Conservation (phyloP, 495 filamentous ascomycete species). For the Tirmania nivea region DNA sequence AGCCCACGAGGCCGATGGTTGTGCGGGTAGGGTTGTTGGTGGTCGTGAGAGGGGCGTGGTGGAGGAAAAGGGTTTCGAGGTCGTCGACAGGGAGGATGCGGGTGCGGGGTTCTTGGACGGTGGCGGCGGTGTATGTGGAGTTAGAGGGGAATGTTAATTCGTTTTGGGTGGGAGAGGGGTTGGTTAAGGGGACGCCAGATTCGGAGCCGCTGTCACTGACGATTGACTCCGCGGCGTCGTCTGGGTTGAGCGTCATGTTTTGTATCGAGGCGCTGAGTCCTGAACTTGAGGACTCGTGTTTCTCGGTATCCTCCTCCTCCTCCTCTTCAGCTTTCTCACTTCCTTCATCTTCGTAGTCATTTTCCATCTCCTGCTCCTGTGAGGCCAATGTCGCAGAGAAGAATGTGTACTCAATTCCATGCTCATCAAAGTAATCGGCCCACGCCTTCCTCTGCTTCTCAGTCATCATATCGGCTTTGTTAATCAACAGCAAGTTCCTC, state of each 20-base stretch:
- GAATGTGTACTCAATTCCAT: slow-evolving; percentile 71
- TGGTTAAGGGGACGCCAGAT: slow-evolving; percentile 21
- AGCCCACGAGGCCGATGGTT: slow-evolving; percentile 84
- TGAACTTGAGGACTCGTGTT: not conserved
- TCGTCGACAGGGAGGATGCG: slow-evolving; percentile 81
- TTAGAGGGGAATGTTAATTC: slow-evolving; percentile 68
- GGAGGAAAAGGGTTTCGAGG: slow-evolving; percentile 68
- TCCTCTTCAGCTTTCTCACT: slow-evolving; percentile 29
- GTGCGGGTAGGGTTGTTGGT: slow-evolving; percentile 39
- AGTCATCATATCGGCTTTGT: slow-evolving; percentile 99
- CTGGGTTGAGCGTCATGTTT: not conserved
- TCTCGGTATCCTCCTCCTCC: slow-evolving; percentile 7
- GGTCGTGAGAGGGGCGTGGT: slow-evolving; percentile 38
- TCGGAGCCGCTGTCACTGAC: slow-evolving; percentile 5
- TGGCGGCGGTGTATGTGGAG: slow-evolving; percentile 24
- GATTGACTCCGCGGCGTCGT: not conserved
- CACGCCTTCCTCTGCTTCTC: slow-evolving; percentile 60
- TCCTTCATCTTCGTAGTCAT: slow-evolving; percentile 27
- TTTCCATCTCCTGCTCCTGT: slow-evolving; percentile 52
- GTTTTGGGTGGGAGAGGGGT: slow-evolving; percentile 73
- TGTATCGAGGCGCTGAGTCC: not conserved
- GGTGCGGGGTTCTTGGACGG: slow-evolving; percentile 35
- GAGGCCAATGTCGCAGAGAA: slow-evolving; percentile 89
- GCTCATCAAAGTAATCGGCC: slow-evolving; percentile 69
- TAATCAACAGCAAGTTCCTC: slow-evolving; percentile 79